Evolutionary conservation across 805 yeast species (phyloP).

Genomic region (Lipomyces orientalis): DNA sequence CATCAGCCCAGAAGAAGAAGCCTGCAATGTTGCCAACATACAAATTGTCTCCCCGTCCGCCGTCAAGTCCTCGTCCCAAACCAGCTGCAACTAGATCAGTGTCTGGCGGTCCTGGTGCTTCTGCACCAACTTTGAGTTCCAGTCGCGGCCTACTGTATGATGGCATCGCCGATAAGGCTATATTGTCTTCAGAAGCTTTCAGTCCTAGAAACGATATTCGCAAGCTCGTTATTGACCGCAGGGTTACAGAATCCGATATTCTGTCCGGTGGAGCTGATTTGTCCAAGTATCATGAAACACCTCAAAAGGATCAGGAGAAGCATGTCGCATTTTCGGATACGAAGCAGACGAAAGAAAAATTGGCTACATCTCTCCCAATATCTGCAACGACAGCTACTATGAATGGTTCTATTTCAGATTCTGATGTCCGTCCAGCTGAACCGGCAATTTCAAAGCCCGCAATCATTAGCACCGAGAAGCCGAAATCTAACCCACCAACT

Average conservation of each 20-base stretch:
- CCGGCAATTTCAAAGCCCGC: neutral
- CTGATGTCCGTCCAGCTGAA: neutral
- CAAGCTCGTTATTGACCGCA: conserved; percentile 59
- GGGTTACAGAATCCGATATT: conserved; percentile 38
- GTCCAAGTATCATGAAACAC: neutral
- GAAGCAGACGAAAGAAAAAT: conserved; percentile 8
- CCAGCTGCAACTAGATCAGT: conserved; percentile 18
- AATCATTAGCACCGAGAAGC: neutral
- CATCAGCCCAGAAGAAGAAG: conserved; percentile 57
- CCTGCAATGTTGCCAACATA: conserved; percentile 66
- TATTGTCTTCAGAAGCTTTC: conserved; percentile 72
- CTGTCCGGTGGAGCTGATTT: conserved; percentile 33
- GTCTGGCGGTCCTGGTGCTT: conserved; percentile 13
- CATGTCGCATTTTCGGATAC: conserved; percentile 31
- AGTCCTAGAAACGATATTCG: conserved; percentile 64
- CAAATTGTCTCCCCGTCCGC: conserved; percentile 67
- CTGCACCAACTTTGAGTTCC: conserved; percentile 22
- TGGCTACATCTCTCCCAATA: conserved; percentile 5
- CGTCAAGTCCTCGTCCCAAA: conserved; percentile 48
- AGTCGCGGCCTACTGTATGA: conserved; percentile 47
- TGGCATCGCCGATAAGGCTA: conserved; percentile 65
- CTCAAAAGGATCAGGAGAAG: conserved; percentile 34
- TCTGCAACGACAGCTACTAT: neutral
- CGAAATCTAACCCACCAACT: neutral
- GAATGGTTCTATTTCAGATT: neutral